Percentiles rank a stretch among this genome's conserved stretches.
Conservation (phyloP, 345 rosid genomes). For the Firmiana major region DNA sequence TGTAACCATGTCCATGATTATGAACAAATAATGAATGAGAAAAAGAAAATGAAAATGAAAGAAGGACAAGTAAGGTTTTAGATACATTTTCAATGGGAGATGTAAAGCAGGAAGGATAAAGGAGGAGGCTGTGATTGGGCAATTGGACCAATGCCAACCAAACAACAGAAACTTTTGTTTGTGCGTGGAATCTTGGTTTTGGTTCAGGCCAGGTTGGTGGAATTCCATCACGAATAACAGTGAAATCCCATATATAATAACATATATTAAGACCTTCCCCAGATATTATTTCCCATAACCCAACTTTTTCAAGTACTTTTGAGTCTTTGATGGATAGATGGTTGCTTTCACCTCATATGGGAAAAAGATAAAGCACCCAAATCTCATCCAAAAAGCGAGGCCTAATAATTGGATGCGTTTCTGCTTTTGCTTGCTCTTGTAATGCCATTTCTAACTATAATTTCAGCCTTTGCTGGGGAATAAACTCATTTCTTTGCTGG, state of each 20-base stretch:
- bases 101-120: too few species aligned
- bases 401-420: neutral
- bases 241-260: constrained; percentile 2
- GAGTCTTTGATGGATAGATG: neutral
- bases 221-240: neutral
- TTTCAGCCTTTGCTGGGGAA: too few species aligned
- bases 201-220: neutral
- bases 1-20: neutral
- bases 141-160: neutral
- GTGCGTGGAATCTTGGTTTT: constrained; percentile 2
- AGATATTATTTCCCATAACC: neutral
- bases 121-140: too few species aligned
- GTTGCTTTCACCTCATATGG: neutral
- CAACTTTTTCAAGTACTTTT: neutral
- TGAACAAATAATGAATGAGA: too few species aligned
- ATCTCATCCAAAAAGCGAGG: constrained; percentile 6
- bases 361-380: neutral
- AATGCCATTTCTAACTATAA: neutral
- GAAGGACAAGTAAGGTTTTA: too few species aligned
- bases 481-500: too few species aligned
- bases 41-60: too few species aligned
- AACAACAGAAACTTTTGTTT: neutral
- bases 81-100: too few species aligned
- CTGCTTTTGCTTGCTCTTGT: neutral
- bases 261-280: neutral